phyloP scores from a whole-genome alignment of 2,329 filamentous ascomycete genomes.

The Zasmidium angulare region DNA sequence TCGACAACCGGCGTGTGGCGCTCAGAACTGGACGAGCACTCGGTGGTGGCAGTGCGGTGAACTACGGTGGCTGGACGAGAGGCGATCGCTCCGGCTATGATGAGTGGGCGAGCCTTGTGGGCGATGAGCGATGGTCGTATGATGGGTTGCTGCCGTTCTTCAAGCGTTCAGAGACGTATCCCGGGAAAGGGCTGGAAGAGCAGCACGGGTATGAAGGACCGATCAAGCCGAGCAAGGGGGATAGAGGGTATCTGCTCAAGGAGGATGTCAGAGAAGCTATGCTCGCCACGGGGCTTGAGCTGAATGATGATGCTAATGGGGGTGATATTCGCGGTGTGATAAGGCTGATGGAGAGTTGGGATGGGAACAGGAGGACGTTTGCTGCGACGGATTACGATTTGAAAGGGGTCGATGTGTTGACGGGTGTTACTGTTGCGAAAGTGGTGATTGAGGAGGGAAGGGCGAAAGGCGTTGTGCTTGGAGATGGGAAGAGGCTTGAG shows the following conservation, averaged over 20 bases:
- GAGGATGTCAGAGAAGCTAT: slow-evolving; percentile 3
- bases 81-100: slow-evolving; percentile 26
- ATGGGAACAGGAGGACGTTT: background rate
- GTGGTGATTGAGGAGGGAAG: slow-evolving; percentile 49
- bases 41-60: slow-evolving; percentile 6
- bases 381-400: slow-evolving; percentile 5
- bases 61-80: slow-evolving; percentile 12
- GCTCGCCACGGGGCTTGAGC: background rate
- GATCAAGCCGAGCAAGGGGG: slow-evolving; percentile 1
- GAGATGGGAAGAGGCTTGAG: slow-evolving; percentile 15
- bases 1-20: background rate
- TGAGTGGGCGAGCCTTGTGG: slow-evolving; percentile 35
- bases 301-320: slow-evolving; percentile 3
- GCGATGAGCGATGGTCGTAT: slow-evolving; percentile 31
- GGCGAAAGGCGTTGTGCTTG: slow-evolving; percentile 46
- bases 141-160: slow-evolving; percentile 25
- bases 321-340: slow-evolving; percentile 3
- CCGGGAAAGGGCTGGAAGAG: background rate
- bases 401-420: slow-evolving; percentile 48
- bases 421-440: slow-evolving; percentile 49
- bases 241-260: slow-evolving; percentile 9
- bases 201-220: slow-evolving; percentile 9
- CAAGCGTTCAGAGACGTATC: slow-evolving; percentile 14
- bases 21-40: slow-evolving; percentile 9
- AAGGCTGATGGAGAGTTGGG: slow-evolving; percentile 6